Evolutionary conservation across 2,329 filamentous ascomycete species (phyloP), one percentile per base, ranked within the genome.

Genomic region (Aaosphaeria pasadenensis): DNA sequence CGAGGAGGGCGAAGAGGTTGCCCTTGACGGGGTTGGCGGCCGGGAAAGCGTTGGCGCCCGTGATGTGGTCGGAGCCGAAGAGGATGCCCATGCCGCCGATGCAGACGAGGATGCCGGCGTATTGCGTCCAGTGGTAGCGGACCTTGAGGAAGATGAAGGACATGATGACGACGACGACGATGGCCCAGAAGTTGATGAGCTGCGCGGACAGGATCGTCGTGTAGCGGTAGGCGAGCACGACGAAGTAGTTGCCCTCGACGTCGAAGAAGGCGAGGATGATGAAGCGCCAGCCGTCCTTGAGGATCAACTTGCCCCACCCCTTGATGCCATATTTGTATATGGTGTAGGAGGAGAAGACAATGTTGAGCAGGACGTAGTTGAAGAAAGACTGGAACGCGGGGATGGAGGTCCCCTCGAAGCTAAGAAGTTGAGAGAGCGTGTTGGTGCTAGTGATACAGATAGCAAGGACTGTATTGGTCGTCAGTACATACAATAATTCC

Each of bases 101-200:
- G 77, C 89, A 94, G 70, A 97, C 77, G 43, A 96, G 64, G 69
- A 99, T 97, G 47, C 94, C 94, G 31, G 82, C 58, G 60, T 96
- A 83, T 76, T 97, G 94, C 49, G 88, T 84, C 67, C 82, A 76
- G 74, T 91, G 89, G 79, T 99, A 99, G 62, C 94, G 88, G 40
- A 99, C 94, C 57, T 80, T 81, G 49, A 99, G 82, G 59, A 96
- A 77, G 54, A 85, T 57, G 73, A 95, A 91, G 30, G 90, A 96
- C 56, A 96, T 74, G 52, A 88, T 66, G 17, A 97, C 90, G 24
- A 99, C 94, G 53, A 92, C 85, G 44, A 95, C 89, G 58, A 99
- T 97, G 59, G 91, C 89, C 92, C 92, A 97, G 76, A 97, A 97
- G 79, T 96, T 96, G 74, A 99, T 90, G 45, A 99, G 81, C 77